A percentile compares a stretch with the other conserved stretches of the same genome.
phyloP scores from a whole-genome alignment of 495 filamentous ascomycete genomes.

The Beverwykella pulmonaria region DNA sequence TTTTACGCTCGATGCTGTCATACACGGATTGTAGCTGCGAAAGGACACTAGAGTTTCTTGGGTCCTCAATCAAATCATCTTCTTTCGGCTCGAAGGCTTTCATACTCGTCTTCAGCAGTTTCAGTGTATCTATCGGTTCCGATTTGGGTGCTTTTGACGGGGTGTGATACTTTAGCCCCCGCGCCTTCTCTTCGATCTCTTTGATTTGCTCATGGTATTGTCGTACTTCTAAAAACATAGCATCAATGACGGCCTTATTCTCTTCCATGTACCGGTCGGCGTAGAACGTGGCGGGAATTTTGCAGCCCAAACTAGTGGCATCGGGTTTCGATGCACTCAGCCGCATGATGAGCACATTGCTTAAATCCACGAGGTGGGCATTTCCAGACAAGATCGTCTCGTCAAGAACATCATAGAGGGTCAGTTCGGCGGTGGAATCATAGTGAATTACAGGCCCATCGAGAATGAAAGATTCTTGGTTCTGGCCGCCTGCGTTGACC shows the following conservation, averaged over 20 bases:
- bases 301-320: slow-evolving; percentile 58
- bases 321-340: slow-evolving; percentile 52
- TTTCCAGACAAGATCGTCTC: slow-evolving; percentile 57
- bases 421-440: slow-evolving; percentile 42
- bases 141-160: background rate
- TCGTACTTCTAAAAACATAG: slow-evolving; percentile 37
- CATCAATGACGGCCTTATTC: slow-evolving; percentile 44
- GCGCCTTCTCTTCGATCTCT: slow-evolving; percentile 36
- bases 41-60: slow-evolving; percentile 15
- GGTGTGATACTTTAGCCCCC: slow-evolving; percentile 33
- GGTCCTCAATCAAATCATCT: slow-evolving; percentile 15
- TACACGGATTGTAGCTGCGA: slow-evolving; percentile 35
- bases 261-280: slow-evolving; percentile 74
- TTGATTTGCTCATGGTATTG: slow-evolving; percentile 49
- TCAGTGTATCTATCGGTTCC: slow-evolving; percentile 19
- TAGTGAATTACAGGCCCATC: slow-evolving; percentile 46
- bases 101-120: slow-evolving; percentile 32
- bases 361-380: slow-evolving; percentile 58
- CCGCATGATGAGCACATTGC: slow-evolving; percentile 70
- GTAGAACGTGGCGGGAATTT: slow-evolving; percentile 73
- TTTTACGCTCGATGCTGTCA: slow-evolving; percentile 45
- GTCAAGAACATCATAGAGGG: slow-evolving; percentile 76
- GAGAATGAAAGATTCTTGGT: slow-evolving; percentile 50
- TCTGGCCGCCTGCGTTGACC: slow-evolving; percentile 39
- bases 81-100: slow-evolving; percentile 23